Evolutionary conservation across 1,284 basidiomycete genomes (phyloP), one percentile per base, ranked within the genome.

Genomic region (Pseudozyma hubeiensis): DNA sequence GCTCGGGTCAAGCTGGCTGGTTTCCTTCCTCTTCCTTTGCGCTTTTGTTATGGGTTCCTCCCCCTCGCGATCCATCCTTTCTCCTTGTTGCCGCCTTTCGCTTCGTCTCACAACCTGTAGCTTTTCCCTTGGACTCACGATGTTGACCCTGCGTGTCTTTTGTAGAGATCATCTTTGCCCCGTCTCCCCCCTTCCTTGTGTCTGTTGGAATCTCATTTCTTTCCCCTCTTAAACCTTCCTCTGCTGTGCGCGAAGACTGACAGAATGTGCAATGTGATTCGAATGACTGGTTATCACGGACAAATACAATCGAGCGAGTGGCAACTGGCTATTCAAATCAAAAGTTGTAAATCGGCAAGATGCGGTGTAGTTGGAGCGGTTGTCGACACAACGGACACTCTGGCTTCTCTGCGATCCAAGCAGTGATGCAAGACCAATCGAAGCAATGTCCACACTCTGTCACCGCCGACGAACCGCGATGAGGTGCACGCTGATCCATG

Each of bases 401-500:
- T 5, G 78, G 67, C 53, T 95, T 97, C 85, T 97, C 94, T 80
- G 91, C 87, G 9, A 90, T 89, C 94, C 94, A 92, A 50, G 91
- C 90, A 48, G 91, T 89, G 53, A 97, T 92, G 83, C 94, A 97
- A 67, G 88, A 89, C 94, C 94, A 97, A 82, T 93, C 95, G 85
- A 96, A 97, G 47, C 96, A 85, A 85, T 97, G 94, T 0, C 94
- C 94, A 78, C 94, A 97, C 82, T 96, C 94, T 0, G 94, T 97
- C 30, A 92, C 90, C 75, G 91, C 92, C 55, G 90, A 90, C 90
- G 75, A 64, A 65, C 81, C 75, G 57, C 64, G 53, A 65, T 82
- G 45, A 48, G 81, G 79, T 1, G 62, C 41, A 3, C 79, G 59
- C 40, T 59, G 56, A 10, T 84, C 84, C 66, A 85, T 77, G 47